Conservation (phyloP, 2,329 filamentous ascomycete genomes). For the Cladosporium cucumerinum region DNA sequence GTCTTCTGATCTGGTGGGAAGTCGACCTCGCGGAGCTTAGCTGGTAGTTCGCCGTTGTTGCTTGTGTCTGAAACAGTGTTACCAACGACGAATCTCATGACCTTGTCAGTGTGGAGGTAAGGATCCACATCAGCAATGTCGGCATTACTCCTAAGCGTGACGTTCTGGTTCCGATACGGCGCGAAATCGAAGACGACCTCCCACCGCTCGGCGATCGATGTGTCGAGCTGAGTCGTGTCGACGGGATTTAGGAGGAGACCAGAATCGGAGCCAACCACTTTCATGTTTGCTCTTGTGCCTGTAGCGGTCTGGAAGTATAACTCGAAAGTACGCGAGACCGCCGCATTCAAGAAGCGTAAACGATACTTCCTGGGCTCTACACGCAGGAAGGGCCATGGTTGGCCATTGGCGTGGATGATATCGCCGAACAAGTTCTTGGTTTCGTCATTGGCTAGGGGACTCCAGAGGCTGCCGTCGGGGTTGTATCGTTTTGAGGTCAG, state of each 20-base stretch:
- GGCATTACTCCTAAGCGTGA: conserved; percentile 27
- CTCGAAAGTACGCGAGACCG: conserved; percentile 47
- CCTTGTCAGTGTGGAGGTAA: conserved; percentile 45
- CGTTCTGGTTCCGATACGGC: conserved; percentile 46
- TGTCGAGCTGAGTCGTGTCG: conserved; percentile 39
- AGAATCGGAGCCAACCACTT: conserved; percentile 54
- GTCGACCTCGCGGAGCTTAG: conserved; percentile 28
- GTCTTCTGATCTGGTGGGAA: conserved; percentile 35
- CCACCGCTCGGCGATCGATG: conserved; percentile 57
- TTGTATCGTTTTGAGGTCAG: conserved; percentile 53
- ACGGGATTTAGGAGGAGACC: conserved; percentile 51
- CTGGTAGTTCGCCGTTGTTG: conserved; percentile 41
- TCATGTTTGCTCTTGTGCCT: conserved; percentile 44
- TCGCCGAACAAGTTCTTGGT: conserved; percentile 53
- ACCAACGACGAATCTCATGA: conserved; percentile 47
- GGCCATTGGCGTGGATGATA: conserved; percentile 56
- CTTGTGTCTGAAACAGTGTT: conserved; percentile 36
- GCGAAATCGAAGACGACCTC: conserved; percentile 58
- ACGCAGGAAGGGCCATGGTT: conserved; percentile 57
- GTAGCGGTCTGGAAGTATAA: conserved; percentile 43
- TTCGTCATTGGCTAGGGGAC: conserved; percentile 40
- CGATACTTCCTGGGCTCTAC: conserved; percentile 61
- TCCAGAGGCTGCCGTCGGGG: conserved; percentile 48
- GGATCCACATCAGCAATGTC: conserved; percentile 35
- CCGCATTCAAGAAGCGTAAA: conserved; percentile 52